Percentiles rank a stretch among this genome's conserved stretches.
Conservation (phyloP, 2,329 filamentous ascomycete genomes). For the Diaporthe sp. region DNA sequence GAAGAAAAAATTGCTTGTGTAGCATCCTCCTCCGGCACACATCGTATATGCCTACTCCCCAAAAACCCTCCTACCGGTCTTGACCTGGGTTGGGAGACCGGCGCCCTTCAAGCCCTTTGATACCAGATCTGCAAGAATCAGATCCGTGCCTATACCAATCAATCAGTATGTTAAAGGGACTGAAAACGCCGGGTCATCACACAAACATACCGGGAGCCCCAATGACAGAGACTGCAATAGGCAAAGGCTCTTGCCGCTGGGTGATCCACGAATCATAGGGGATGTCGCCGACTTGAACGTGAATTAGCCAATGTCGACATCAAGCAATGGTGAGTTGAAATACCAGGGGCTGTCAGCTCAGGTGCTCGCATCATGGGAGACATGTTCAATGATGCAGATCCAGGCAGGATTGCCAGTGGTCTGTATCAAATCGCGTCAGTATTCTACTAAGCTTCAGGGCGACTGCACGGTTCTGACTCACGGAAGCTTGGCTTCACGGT, state of each 20-base stretch:
- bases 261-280: not conserved
- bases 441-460: not conserved
- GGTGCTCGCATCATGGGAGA: not conserved
- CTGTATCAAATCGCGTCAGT: not conserved
- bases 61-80: not conserved
- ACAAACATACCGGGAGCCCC: not conserved
- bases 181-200: rapidly evolving
- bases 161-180: not conserved
- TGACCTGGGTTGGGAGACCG: slow-evolving; percentile 6
- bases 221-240: slow-evolving; percentile 13
- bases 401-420: not conserved
- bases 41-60: not conserved
- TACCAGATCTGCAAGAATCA: not conserved
- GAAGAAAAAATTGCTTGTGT: not conserved
- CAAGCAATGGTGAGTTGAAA: not conserved
- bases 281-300: not conserved
- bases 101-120: not conserved
- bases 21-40: not conserved
- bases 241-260: not conserved
- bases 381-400: slow-evolving; percentile 17
- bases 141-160: not conserved
- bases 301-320: not conserved
- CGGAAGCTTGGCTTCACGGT: slow-evolving; percentile 3
- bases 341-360: not conserved
- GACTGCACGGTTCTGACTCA: not conserved